Conservation (phyloP, 345 rosid genomes). For the Eucalyptus brandiana region DNA sequence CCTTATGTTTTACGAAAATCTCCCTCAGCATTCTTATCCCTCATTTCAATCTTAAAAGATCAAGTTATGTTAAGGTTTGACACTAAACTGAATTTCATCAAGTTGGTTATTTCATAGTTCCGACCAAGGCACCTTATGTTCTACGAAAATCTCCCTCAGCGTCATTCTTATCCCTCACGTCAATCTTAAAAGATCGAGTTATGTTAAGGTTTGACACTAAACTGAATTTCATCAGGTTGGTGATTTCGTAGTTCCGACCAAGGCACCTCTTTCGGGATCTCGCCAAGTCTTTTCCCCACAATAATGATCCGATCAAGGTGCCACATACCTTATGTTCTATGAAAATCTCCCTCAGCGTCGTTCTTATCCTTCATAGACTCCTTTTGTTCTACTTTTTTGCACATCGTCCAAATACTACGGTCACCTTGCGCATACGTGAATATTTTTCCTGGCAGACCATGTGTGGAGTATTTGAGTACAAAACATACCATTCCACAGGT, state of each 20-base stretch:
- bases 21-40: too few species aligned
- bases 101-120: too few species aligned
- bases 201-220: neutral
- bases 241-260: neutral
- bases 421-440: neutral
- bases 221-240: neutral
- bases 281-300: neutral
- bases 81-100: too few species aligned
- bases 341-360: neutral
- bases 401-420: neutral
- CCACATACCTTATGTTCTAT: neutral
- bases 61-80: too few species aligned
- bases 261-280: neutral
- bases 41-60: too few species aligned
- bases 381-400: neutral
- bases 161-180: neutral
- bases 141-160: too few species aligned
- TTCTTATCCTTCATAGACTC: neutral
- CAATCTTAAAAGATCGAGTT: neutral
- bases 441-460: neutral
- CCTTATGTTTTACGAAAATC: too few species aligned
- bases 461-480: neutral
- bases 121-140: too few species aligned
- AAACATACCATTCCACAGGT: neutral
- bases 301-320: neutral